Percentiles rank a stretch among this genome's conserved stretches.
phyloP scores from a whole-genome alignment of 306 rosid species.

The Vicia villosa region DNA sequence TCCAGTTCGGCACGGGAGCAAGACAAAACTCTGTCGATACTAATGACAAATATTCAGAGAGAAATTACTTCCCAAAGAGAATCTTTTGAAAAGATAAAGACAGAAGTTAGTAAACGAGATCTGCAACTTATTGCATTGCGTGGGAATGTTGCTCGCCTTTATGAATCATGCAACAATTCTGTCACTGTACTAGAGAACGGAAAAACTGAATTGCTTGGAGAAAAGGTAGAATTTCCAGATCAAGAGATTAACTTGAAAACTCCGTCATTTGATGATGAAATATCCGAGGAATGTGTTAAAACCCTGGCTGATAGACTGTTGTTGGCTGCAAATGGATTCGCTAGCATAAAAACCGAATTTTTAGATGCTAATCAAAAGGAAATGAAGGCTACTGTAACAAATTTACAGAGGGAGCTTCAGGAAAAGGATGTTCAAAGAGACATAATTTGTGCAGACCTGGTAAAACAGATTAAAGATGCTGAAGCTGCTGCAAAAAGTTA shows the following conservation, averaged over 20 bases:
- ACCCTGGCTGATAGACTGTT: constrained; percentile 63
- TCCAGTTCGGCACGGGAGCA: constrained; percentile 57
- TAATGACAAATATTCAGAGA: constrained; percentile 48
- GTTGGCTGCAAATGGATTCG: constrained; percentile 64
- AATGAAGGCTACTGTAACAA: constrained; percentile 65
- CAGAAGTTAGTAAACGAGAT: constrained; percentile 61
- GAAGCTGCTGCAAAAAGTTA: constrained; percentile 67
- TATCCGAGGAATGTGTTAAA: constrained; percentile 66
- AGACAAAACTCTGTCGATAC: constrained; percentile 49
- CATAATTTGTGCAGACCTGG: constrained; percentile 79
- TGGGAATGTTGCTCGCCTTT: constrained; percentile 57
- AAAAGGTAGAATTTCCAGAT: constrained; percentile 43
- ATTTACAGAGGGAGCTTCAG: constrained; percentile 87
- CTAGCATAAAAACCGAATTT: constrained; percentile 61
- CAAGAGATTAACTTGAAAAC: constrained; percentile 31
- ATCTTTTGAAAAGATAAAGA: constrained; percentile 58
- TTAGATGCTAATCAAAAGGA: constrained; percentile 66
- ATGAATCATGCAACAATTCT: constrained; percentile 65
- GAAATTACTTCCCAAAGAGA: constrained; percentile 69
- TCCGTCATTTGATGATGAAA: constrained; percentile 32
- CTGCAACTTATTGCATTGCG: constrained; percentile 57
- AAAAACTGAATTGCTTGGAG: constrained; percentile 69
- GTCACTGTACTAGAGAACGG: constrained; percentile 56
- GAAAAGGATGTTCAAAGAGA: constrained; percentile 93
- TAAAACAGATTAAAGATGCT: constrained; percentile 80